phyloP scores from a whole-genome alignment of 768 basidiomycete genomes.

The Lentinula lateritia region DNA sequence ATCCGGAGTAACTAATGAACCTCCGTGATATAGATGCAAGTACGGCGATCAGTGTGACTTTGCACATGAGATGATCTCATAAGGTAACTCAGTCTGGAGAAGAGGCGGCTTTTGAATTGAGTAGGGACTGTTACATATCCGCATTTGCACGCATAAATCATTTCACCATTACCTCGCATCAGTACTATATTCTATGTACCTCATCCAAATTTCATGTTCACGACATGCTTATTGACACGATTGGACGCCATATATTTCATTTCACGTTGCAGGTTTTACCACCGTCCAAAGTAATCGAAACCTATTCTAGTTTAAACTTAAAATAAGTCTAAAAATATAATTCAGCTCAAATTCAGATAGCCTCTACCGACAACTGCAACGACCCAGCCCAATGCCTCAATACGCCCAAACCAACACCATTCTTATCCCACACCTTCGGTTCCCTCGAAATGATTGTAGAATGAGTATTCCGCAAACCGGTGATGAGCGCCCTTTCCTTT shows the following conservation, averaged over 20 bases:
- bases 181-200: neutral
- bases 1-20: conserved; percentile 31
- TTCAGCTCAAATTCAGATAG: neutral
- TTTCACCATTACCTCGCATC: neutral
- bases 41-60: conserved; percentile 87
- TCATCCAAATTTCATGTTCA: neutral
- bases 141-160: neutral
- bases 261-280: too few relatives aligned
- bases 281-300: too few relatives aligned
- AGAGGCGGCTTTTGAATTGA: neutral
- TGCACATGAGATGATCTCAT: conserved; percentile 50
- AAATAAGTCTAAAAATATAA: too few relatives aligned
- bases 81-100: neutral
- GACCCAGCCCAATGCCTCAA: conserved; percentile 48
- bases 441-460: conserved; percentile 55
- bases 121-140: neutral
- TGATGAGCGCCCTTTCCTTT: conserved; percentile 68
- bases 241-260: too few relatives aligned
- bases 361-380: conserved; percentile 33
- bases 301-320: too few relatives aligned
- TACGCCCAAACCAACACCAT: conserved; percentile 41
- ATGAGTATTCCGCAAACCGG: conserved; percentile 58
- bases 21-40: conserved; percentile 55
- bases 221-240: too few relatives aligned
- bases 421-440: conserved; percentile 30